A percentile compares a stretch with the other conserved stretches of the same genome.
These are phyloP conservation scores for Phaseolus coccineus DNA, from an alignment of 331 rosid genomes.

Conservation along the genomic window DNA sequence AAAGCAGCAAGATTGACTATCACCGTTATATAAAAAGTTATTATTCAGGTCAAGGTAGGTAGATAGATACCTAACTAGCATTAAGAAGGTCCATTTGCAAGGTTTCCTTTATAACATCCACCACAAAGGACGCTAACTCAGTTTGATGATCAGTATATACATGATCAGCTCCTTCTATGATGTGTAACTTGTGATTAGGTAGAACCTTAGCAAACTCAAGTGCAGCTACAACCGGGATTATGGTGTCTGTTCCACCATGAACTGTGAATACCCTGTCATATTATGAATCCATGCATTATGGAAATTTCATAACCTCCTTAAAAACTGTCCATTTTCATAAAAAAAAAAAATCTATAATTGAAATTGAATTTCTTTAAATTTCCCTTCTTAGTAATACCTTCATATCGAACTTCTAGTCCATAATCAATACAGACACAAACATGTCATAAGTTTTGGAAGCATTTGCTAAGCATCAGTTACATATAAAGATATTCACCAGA, in stretches of 20 bases:
- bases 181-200: slow-evolving; percentile 68
- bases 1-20: background rate
- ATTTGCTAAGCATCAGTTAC: slow-evolving; percentile 13
- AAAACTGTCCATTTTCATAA: background rate
- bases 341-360: background rate
- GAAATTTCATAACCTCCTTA: background rate
- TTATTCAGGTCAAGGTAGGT: slow-evolving; percentile 6
- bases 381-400: background rate
- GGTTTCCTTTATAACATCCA: slow-evolving; percentile 49
- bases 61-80: slow-evolving; percentile 26
- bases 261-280: slow-evolving; percentile 72
- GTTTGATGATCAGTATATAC: slow-evolving; percentile 56
- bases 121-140: slow-evolving; percentile 54
- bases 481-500: background rate
- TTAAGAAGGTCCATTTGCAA: slow-evolving; percentile 48
- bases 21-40: background rate
- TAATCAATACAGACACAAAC: slow-evolving; percentile 2
- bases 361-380: background rate
- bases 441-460: background rate
- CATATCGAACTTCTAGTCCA: background rate
- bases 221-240: slow-evolving; percentile 64
- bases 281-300: background rate
- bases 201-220: slow-evolving; percentile 63
- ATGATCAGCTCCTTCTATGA: slow-evolving; percentile 72
- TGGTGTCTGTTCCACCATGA: slow-evolving; percentile 67